These are phyloP conservation scores for Dothidotthia symphoricarpi DNA, from an alignment of 2,329 filamentous ascomycete genomes.

Conservation along the genomic window DNA sequence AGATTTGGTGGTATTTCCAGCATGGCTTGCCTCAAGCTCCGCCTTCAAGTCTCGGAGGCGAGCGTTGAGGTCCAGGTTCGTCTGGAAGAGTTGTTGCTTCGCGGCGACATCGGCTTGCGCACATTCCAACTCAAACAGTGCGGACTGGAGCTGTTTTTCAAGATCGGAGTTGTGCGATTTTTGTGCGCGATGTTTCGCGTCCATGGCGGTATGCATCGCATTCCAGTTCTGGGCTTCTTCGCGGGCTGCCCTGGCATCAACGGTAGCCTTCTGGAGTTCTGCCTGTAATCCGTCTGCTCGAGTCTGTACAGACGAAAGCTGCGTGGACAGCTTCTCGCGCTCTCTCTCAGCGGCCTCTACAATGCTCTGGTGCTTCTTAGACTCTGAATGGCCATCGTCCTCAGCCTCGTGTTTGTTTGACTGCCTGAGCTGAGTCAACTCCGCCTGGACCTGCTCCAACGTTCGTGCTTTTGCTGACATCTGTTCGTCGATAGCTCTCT, in stretches of 20 bases:
- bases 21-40: conserved; percentile 15
- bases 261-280: conserved; percentile 27
- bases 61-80: conserved; percentile 24
- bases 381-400: not conserved
- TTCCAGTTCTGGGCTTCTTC: conserved; percentile 19
- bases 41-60: conserved; percentile 19
- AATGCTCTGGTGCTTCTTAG: not conserved
- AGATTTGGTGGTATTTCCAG: conserved; percentile 1
- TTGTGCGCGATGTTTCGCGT: conserved; percentile 10
- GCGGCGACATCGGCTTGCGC: conserved; percentile 24
- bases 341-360: conserved; percentile 8
- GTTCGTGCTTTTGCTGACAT: conserved; percentile 8
- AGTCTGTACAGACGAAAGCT: conserved; percentile 25
- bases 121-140: conserved; percentile 28
- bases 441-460: conserved; percentile 16
- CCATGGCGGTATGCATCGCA: conserved; percentile 6
- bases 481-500: conserved; percentile 14
- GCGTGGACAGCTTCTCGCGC: conserved; percentile 14
- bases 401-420: conserved; percentile 9
- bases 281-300: conserved; percentile 26
- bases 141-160: conserved; percentile 21
- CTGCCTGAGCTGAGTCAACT: conserved; percentile 14
- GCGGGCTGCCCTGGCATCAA: conserved; percentile 25
- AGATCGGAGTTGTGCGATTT: conserved; percentile 19
- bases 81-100: conserved; percentile 29